Conservation (phyloP, 768 basidiomycete species). For the Mycena leptocephala region DNA sequence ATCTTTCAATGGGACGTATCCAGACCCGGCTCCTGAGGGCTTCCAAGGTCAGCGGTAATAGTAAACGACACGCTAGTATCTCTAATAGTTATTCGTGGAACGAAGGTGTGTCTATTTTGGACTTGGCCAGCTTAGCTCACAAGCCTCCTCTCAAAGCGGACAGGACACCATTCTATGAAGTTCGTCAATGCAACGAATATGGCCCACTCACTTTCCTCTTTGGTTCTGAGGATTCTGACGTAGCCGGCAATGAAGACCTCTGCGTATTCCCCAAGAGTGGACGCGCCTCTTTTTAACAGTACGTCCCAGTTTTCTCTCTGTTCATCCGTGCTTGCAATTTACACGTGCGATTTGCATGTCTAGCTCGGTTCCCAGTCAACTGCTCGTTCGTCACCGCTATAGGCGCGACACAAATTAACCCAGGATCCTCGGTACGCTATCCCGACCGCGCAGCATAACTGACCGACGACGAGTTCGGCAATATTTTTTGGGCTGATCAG, state of each 20-base stretch:
- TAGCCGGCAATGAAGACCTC: not conserved
- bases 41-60: slow-evolving; percentile 1
- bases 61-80: not conserved
- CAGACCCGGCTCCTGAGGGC: not conserved
- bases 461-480: slow-evolving; percentile 9
- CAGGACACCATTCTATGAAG: not conserved
- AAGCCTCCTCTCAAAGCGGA: not conserved
- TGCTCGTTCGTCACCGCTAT: slow-evolving; percentile 14
- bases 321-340: not conserved
- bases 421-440: not conserved
- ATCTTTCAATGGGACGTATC: not conserved
- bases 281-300: not conserved
- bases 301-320: not conserved
- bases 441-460: slow-evolving; percentile 7
- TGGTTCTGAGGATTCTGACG: not conserved
- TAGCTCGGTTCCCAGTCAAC: slow-evolving; percentile 2
- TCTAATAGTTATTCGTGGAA: not conserved
- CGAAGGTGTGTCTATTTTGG: not conserved
- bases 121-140: not conserved
- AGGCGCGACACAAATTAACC: slow-evolving; percentile 11
- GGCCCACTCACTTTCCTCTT: slow-evolving; percentile 7
- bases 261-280: not conserved
- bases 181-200: slow-evolving; percentile 10
- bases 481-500: not conserved
- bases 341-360: not conserved